Conservation (phyloP, 2,329 filamentous ascomycete genomes). For the Neocucurbitaria cava region DNA sequence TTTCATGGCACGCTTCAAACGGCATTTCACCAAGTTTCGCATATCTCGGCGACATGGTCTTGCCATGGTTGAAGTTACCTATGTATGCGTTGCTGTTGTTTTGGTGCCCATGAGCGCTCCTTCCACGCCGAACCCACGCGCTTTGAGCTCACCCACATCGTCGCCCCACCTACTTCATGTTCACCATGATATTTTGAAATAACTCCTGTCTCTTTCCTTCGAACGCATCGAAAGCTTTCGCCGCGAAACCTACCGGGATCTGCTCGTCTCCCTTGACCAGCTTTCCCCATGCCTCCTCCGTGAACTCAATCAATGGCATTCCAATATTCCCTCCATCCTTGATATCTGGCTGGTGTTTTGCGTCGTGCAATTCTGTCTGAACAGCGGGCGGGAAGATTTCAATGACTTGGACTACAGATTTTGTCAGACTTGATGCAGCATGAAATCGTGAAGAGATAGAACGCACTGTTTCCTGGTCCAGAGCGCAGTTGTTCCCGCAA, state of each 20-base stretch:
- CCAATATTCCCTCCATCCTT: constrained; percentile 58
- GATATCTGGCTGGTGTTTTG: constrained; percentile 62
- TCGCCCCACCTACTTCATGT: constrained; percentile 10
- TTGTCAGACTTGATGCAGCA: constrained; percentile 32
- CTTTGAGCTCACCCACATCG: neutral
- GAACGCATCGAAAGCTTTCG: constrained; percentile 53
- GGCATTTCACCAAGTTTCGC: neutral
- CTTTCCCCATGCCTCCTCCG: constrained; percentile 57
- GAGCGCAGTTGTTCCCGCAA: constrained; percentile 60
- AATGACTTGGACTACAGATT: neutral
- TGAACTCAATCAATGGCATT: constrained; percentile 62
- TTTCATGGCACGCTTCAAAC: neutral
- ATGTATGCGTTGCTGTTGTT: neutral
- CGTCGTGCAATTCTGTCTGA: constrained; percentile 61
- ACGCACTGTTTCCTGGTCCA: constrained; percentile 56
- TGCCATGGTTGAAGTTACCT: neutral
- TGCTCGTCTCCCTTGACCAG: constrained; percentile 59
- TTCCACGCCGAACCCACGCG: neutral
- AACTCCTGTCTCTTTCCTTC: constrained; percentile 57
- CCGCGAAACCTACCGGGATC: constrained; percentile 57
- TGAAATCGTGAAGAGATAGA: constrained; percentile 67
- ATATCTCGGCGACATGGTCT: neutral
- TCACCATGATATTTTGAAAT: constrained; percentile 34
- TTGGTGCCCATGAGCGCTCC: neutral
- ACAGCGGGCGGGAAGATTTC: neutral